Evolutionary conservation across 768 basidiomycete genomes (phyloP).

Genomic region (Collybiopsis confluens): DNA sequence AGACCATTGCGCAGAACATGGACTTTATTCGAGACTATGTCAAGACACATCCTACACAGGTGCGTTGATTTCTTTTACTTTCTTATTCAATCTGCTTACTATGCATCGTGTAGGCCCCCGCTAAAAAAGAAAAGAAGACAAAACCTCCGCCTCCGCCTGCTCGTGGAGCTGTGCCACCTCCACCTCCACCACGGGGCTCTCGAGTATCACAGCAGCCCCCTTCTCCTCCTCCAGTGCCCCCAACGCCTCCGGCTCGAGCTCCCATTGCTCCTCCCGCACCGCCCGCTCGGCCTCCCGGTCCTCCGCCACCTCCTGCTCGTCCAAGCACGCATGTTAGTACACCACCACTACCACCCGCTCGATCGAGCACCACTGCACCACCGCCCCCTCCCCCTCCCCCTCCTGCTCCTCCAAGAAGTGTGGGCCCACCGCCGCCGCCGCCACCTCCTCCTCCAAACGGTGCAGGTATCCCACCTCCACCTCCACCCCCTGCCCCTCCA

Average conservation of each 20-base stretch:
- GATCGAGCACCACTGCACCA: constrained; percentile 25
- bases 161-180: constrained; percentile 16
- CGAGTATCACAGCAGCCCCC: constrained; percentile 32
- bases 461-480: constrained; percentile 44
- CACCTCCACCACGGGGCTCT: constrained; percentile 40
- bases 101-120: constrained; percentile 26
- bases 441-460: constrained; percentile 28
- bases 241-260: constrained; percentile 23
- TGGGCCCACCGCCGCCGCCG: constrained; percentile 30
- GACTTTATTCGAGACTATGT: constrained; percentile 88
- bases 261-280: constrained; percentile 28
- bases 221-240: constrained; percentile 33
- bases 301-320: constrained; percentile 31
- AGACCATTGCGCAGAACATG: constrained; percentile 72
- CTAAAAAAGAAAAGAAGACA: constrained; percentile 37
- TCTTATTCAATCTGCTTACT: constrained; percentile 10
- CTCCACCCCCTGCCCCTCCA: constrained; percentile 30
- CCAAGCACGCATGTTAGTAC: constrained; percentile 29
- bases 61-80: constrained; percentile 19
- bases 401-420: constrained; percentile 19
- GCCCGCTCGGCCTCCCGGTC: constrained; percentile 37
- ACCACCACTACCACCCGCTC: constrained; percentile 26
- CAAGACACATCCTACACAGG: constrained; percentile 29
- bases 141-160: constrained; percentile 31
- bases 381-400: constrained; percentile 38